Evolutionary conservation across 169 alveolate species (phyloP), one percentile per base, ranked within the genome.

Genomic region (Miamiensis avidus): DNA sequence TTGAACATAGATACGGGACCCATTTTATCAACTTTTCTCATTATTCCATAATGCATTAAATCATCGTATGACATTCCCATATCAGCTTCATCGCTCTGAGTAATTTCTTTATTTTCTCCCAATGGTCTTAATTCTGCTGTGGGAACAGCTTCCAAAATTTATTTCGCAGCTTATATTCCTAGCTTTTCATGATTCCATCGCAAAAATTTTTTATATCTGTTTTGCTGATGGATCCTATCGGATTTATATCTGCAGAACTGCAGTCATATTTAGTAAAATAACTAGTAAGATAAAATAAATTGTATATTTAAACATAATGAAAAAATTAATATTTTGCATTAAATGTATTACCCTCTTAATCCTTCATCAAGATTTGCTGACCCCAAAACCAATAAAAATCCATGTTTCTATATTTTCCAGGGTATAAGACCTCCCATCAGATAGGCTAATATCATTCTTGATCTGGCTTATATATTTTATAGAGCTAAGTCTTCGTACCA

Each of bases 231-330:
- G 97, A 94, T 33, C 99, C 99, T 32, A 97, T 96, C 26, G 98
- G 97, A 83, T 96, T 95, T 28, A 97, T 84, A 76, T 97, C 99
- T 0, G 98, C 98, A 28, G 98, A 89, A 34, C 97, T 90, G 90
- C 98, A 96, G 90, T 97, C 99, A 89, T 97, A 97, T 81, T 97
- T 97, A 20, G 99, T 97, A 85, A 95, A 92, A 84, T 96, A 96
- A 1, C 69, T 49, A 49, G 4, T 11, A 11, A 49, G 4, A 11
- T 49, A 49, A 11, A 49, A 49, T 49, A 11, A 4, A 49, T 49
- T 49, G 4, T 11, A 20, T 49, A 49, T 49, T 49, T 11, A 49
- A 20, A 49, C 20, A 49, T 49, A 49, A 49, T 49, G 4, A 49
- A 49, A 49, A 49, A 11, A 11, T 49, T 49, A 11, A 49, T 49